These are phyloP conservation scores for Geranium rotundifolium DNA, from an alignment of 345 rosid genomes.

Conservation along the genomic window DNA sequence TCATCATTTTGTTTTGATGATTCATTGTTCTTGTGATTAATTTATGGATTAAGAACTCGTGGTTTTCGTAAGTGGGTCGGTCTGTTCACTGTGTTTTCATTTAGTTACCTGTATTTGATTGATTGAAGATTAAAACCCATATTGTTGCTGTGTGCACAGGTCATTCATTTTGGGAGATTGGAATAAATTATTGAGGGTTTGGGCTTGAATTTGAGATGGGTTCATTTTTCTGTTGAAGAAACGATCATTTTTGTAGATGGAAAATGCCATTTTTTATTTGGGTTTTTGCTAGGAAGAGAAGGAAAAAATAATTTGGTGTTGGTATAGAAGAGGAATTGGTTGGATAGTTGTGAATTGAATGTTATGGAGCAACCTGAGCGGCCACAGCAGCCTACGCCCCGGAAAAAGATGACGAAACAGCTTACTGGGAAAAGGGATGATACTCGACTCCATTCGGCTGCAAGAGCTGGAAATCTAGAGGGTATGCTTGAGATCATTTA, in stretches of 20 bases:
- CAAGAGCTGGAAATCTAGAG: conserved; percentile 51
- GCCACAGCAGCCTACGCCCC: conserved; percentile 11
- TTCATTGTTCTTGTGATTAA: neutral
- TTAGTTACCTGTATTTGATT: too few species aligned
- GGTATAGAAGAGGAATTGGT: neutral
- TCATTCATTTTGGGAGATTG: neutral
- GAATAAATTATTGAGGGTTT: neutral
- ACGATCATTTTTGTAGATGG: conserved; percentile 3
- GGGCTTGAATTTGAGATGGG: neutral
- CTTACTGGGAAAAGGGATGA: conserved; percentile 79
- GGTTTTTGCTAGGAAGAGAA: conserved; percentile 19
- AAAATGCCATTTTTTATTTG: conserved; percentile 28
- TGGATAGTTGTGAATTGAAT: conserved; percentile 16
- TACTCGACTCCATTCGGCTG: conserved; percentile 65
- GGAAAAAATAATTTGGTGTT: neutral
- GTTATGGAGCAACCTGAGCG: conserved; percentile 10
- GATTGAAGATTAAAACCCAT: too few species aligned
- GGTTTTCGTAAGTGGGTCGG: too few species aligned
- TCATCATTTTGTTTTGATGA: neutral
- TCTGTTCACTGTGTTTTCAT: too few species aligned
- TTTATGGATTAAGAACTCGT: too few species aligned
- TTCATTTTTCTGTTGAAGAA: neutral
- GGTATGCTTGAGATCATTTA: conserved; percentile 41
- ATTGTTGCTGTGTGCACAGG: neutral
- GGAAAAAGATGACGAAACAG: conserved; percentile 80